Evolutionary conservation across 2,329 filamentous ascomycete genomes (phyloP).

Genomic region (Pseudogymnoascus sp.): DNA sequence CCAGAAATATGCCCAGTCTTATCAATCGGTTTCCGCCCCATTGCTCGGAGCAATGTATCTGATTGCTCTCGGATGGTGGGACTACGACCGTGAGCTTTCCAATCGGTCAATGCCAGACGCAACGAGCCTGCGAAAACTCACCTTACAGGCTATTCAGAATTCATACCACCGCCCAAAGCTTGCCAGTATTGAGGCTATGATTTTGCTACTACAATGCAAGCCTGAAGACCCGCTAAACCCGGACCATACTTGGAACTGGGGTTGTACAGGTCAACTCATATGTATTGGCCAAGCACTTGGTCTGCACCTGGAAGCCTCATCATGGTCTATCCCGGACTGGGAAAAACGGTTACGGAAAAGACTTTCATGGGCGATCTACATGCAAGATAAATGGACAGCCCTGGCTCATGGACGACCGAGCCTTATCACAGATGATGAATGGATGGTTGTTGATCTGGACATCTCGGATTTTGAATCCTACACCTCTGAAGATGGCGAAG

Average conservation of each 20-base stretch:
- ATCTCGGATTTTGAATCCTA: constrained; percentile 38
- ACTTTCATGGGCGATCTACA: constrained; percentile 57
- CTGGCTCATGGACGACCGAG: constrained; percentile 51
- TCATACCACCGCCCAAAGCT: constrained; percentile 47
- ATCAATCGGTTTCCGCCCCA: constrained; percentile 52
- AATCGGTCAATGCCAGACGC: constrained; percentile 36
- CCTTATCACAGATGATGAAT: constrained; percentile 46
- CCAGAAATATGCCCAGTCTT: constrained; percentile 51
- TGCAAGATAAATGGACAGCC: constrained; percentile 58
- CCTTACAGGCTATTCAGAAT: constrained; percentile 38
- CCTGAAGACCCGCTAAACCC: constrained; percentile 13
- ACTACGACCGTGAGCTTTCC: constrained; percentile 48
- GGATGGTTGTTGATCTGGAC: constrained; percentile 43
- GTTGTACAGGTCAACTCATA: constrained; percentile 41
- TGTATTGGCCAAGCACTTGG: constrained; percentile 49
- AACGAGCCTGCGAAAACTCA: constrained; percentile 32
- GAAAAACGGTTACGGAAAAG: constrained; percentile 55
- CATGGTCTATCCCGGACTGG: constrained; percentile 57
- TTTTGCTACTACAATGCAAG: constrained; percentile 43
- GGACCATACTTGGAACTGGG: neutral
- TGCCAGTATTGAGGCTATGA: constrained; percentile 47
- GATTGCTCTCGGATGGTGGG: constrained; percentile 55
- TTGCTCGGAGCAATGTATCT: constrained; percentile 55
- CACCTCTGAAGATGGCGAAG: constrained; percentile 25
- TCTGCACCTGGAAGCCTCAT: constrained; percentile 52